These are phyloP conservation scores for Bacidia rubella DNA, from an alignment of 495 filamentous ascomycete species.

Conservation along the genomic window DNA sequence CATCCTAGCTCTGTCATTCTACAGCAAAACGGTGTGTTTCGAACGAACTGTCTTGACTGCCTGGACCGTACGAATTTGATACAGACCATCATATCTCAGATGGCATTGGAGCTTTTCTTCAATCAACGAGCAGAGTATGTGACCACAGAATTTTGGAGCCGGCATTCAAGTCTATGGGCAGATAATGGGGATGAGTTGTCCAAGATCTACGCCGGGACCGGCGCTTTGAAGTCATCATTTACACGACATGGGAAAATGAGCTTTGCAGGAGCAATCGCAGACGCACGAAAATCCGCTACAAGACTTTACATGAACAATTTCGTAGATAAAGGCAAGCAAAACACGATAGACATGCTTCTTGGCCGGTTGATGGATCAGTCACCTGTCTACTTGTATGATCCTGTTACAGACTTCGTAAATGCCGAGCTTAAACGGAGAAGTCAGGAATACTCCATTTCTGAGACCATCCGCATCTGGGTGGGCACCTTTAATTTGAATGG, in stretches of 20 bases:
- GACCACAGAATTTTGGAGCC: constrained; percentile 69
- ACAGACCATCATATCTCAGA: constrained; percentile 83
- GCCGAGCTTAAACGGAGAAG: constrained; percentile 53
- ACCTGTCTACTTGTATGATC: constrained; percentile 79
- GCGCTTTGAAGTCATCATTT: constrained; percentile 88
- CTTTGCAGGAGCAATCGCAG: constrained; percentile 81
- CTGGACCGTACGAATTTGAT: constrained; percentile 92
- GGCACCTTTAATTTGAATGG: constrained; percentile 97
- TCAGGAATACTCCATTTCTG: constrained; percentile 39
- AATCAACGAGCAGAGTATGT: constrained; percentile 50
- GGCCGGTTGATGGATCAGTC: constrained; percentile 71
- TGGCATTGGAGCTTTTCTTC: constrained; percentile 76
- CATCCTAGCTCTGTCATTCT: no score
- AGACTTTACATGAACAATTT: constrained; percentile 96
- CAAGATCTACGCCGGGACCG: constrained; percentile 92
- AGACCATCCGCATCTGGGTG: constrained; percentile 51
- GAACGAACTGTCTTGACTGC: constrained; percentile 93
- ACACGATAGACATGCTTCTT: constrained; percentile 77
- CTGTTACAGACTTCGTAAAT: constrained; percentile 78
- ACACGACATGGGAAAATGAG: constrained; percentile 97
- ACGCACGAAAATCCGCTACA: constrained; percentile 86
- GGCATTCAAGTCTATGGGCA: constrained; percentile 91
- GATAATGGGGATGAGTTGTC: constrained; percentile 94
- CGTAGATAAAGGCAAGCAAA: constrained; percentile 80
- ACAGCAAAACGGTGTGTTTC: constrained; percentile 87